phyloP scores from a whole-genome alignment of 2,329 filamentous ascomycete genomes.

The Tolypocladium tropicale region DNA sequence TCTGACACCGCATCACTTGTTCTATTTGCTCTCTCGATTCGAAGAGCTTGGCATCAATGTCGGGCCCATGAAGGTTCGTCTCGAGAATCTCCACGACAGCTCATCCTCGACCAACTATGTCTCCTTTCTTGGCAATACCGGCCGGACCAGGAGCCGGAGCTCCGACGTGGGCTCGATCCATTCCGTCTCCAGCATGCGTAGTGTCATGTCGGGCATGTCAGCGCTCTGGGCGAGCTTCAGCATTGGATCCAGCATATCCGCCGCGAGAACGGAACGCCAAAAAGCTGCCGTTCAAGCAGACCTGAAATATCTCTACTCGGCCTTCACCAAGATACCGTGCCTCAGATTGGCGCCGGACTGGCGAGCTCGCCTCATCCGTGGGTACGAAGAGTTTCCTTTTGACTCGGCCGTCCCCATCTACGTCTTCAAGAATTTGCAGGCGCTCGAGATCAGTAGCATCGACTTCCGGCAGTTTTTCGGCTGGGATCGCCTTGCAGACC shows the following conservation, averaged over 20 bases:
- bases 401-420: slow-evolving; percentile 95
- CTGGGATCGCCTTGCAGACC: slow-evolving; percentile 89
- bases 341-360: slow-evolving; percentile 86
- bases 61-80: slow-evolving; percentile 88
- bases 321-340: slow-evolving; percentile 96
- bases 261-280: slow-evolving; percentile 78
- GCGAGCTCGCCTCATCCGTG: slow-evolving; percentile 78
- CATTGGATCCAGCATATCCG: slow-evolving; percentile 67
- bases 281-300: slow-evolving; percentile 79
- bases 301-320: slow-evolving; percentile 91
- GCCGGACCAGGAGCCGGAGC: slow-evolving; percentile 66
- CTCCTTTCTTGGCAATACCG: slow-evolving; percentile 75
- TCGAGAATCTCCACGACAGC: slow-evolving; percentile 90
- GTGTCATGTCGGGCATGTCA: slow-evolving; percentile 95
- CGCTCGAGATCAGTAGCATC: slow-evolving; percentile 87
- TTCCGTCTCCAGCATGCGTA: slow-evolving; percentile 92
- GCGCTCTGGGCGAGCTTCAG: slow-evolving; percentile 85
- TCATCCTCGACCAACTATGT: slow-evolving; percentile 85
- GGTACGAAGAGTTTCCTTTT: slow-evolving; percentile 96
- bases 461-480: slow-evolving; percentile 96
- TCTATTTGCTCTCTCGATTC: slow-evolving; percentile 91
- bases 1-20: slow-evolving; percentile 90
- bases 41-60: slow-evolving; percentile 86
- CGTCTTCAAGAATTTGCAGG: slow-evolving; percentile 93
- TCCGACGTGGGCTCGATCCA: slow-evolving; percentile 87